Base-by-base conservation (phyloP, 1,139 yeast genomes). In the Sugiyamaella neomexicana region DNA sequence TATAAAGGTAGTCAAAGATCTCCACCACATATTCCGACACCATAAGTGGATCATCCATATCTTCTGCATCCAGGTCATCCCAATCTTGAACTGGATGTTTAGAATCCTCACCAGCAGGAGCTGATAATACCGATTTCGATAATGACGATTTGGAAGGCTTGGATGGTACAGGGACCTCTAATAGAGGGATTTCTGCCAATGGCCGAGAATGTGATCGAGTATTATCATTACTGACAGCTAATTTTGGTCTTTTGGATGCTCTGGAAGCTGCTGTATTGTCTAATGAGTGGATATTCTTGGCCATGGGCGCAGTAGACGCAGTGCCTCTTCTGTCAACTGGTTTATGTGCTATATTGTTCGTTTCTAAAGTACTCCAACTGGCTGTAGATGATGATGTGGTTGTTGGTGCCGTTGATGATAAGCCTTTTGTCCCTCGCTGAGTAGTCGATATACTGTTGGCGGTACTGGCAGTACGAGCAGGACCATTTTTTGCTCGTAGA, bases 61-160 rank as follows among this genome's bases (percentile, higher is more conserved):
- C 99, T 64, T 89, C 97, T 51, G 86, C 91, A 68, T 91, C 97
- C 57, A 91, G 76, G 69, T 91, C 97, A 65, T 89, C 96, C 95
- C 96, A 90, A 37, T 60, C 62, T 16, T 56, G 64, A n/a, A 36
- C 55, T 34, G 52, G 39, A 10, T 10, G 5, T 9, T 9, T 9
- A 9, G 31, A 6, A 27, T 27, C 31, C 5, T 27, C 9, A 27
- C 8, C 34, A 5, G 34, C n/a, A 5, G n/a, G 15, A 8, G 38
- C 16, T 44, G 46, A 27, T 43, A 25, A 12, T 12, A 23, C 6
- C 17, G 43, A 12, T 2, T 37, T 46, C 6, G 34, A 15, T 36
- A 25, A 8, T 16, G 50, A 38, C 7, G 16, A 10, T 42, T 9
- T 25, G 27, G 46, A 29, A 7, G 36, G 17, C 31, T 36, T 39